Percentiles rank a stretch among this genome's conserved stretches.
Evolutionary conservation across 1,284 basidiomycete genomes (phyloP).

Genomic region (Pholiota adiposa): DNA sequence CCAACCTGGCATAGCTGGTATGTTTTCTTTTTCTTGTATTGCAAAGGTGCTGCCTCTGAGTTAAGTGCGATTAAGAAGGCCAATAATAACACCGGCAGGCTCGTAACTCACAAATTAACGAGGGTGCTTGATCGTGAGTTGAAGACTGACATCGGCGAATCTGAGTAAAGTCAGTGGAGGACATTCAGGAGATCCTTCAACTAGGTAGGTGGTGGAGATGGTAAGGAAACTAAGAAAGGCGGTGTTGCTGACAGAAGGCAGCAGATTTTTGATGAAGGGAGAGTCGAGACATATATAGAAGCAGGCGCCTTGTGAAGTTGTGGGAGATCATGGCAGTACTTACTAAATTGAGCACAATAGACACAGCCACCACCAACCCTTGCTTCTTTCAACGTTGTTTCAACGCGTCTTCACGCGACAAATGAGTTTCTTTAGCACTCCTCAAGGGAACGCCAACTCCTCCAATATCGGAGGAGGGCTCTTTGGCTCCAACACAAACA

Average conservation of each 20-base stretch:
- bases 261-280: neutral
- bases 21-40: neutral
- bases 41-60: conserved; percentile 10
- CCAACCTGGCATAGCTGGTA: conserved; percentile 30
- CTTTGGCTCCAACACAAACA: conserved; percentile 17
- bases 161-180: neutral
- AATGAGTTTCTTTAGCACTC: conserved; percentile 23
- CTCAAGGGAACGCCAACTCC: neutral
- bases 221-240: neutral
- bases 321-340: neutral
- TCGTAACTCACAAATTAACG: conserved; percentile 9
- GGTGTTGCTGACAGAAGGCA: neutral
- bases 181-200: neutral
- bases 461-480: conserved; percentile 8
- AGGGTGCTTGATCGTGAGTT: conserved; percentile 21
- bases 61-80: neutral
- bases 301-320: neutral
- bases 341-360: neutral
- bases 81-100: neutral
- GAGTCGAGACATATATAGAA: neutral
- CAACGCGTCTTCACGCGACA: conserved; percentile 13
- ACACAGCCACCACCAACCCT: conserved; percentile 19
- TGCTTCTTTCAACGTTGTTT: conserved; percentile 16
- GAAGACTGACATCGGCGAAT: neutral
- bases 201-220: neutral